phyloP scores from a whole-genome alignment of 257 asterid genomes.

The Plantago ovata region DNA sequence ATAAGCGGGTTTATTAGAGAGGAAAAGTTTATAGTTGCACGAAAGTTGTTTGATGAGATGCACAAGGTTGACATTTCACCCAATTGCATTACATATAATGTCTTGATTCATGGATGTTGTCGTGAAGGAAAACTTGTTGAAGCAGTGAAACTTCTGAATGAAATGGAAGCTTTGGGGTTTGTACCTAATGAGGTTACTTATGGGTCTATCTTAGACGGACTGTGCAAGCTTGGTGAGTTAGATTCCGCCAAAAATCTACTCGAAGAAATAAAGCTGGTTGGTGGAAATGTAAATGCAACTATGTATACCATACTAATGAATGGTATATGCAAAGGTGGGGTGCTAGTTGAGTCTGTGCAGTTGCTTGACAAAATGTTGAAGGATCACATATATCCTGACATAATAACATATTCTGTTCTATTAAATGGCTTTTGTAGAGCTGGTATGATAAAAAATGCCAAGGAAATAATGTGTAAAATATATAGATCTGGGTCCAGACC shows the following conservation, averaged over 20 bases:
- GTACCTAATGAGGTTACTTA: slow-evolving; percentile 65
- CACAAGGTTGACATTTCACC: slow-evolving; percentile 49
- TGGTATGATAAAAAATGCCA: slow-evolving; percentile 42
- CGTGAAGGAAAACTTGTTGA: slow-evolving; percentile 54
- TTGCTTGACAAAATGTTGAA: slow-evolving; percentile 47
- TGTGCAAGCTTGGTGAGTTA: slow-evolving; percentile 60
- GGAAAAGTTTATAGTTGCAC: slow-evolving; percentile 65
- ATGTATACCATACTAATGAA: slow-evolving; percentile 66
- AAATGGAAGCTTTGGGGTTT: slow-evolving; percentile 59
- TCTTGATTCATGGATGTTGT: slow-evolving; percentile 70
- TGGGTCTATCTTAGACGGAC: slow-evolving; percentile 77
- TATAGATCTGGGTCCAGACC: slow-evolving; percentile 49
- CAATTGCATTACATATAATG: slow-evolving; percentile 62
- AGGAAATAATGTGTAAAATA: slow-evolving; percentile 66
- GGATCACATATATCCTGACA: slow-evolving; percentile 52
- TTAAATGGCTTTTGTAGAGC: slow-evolving; percentile 72
- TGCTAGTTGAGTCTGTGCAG: slow-evolving; percentile 41
- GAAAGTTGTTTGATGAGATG: slow-evolving; percentile 67
- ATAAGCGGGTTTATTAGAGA: slow-evolving; percentile 75
- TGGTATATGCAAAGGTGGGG: slow-evolving; percentile 57
- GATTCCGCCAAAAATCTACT: slow-evolving; percentile 56
- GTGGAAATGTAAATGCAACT: slow-evolving; percentile 36
- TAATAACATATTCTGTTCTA: slow-evolving; percentile 73
- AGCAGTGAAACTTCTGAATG: slow-evolving; percentile 51
- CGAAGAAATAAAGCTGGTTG: slow-evolving; percentile 46